Base-by-base conservation (phyloP, 225 moss, liverwort and hornwort genomes). In the Thuidium tamariscinum region DNA sequence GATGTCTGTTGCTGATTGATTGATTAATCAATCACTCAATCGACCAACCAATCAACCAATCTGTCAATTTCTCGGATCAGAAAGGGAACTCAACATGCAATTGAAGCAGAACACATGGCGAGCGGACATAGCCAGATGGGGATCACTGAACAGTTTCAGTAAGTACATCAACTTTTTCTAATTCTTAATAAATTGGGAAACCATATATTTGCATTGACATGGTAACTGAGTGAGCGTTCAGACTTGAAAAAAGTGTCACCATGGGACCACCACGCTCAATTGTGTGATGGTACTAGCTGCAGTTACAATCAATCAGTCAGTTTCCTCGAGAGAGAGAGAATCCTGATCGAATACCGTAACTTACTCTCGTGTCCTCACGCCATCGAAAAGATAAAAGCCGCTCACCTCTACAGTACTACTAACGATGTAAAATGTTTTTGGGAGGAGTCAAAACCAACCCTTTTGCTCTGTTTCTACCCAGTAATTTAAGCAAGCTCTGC, bases 401-500 rank as follows among this genome's bases (percentile, higher is more conserved):
- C 26, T 18, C 6, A 23, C 4, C 74, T 51, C 85, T 75, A 76
- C 55, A 62, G 13, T 79, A 22, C 41, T 12, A 16, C 7, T 11
- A 25, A 72, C 26, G 10, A 77, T 55, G 55, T 77, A 55, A 77
- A 55, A 37, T 37, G 25, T 55, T 49, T 86, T 19, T 65, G 89
- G 91, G 87, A 86, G 89, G 87, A 79, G 46, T 74, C 57, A 82
- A 80, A 67, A 73, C 89, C 87, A 87, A 73, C 84, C 87, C 89
- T 74, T 81, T 68, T 44, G 81, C 81, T 82, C 76, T 86, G 49
- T 73, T 66, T 85, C 65, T 85, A 74, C 41, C 15, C 9, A 51
- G 27, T 37, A 29, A 72, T 20, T 66, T 6, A 27, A 63, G n/a
- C 39, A 42, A 54, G 64, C 76, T 61, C 42, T 75, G 79, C 34